Evolutionary conservation across 2,329 filamentous ascomycete genomes (phyloP).

Genomic region (Whalleya microplaca): DNA sequence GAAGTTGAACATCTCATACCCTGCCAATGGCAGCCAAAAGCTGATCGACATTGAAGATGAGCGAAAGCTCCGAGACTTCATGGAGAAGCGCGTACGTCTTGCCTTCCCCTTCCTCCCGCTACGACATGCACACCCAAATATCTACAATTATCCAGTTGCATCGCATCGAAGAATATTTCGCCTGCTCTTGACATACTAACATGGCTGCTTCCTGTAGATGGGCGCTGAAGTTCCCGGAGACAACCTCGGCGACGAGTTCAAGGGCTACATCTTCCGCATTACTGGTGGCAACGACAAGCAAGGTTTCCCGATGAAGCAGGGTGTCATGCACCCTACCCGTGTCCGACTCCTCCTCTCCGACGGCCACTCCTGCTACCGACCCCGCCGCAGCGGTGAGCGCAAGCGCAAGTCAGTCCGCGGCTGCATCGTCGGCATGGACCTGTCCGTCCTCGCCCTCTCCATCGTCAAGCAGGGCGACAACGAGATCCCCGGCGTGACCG

Average conservation of each 20-base stretch:
- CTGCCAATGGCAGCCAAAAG: constrained; percentile 99
- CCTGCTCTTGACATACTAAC: constrained; percentile 39
- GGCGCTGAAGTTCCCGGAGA: constrained; percentile 91
- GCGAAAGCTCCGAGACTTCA: constrained; percentile 97
- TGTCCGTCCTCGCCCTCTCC: constrained; percentile 90
- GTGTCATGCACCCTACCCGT: constrained; percentile 98
- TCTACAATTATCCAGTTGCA: too few species aligned
- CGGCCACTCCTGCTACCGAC: constrained; percentile 99
- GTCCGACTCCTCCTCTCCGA: constrained; percentile 94
- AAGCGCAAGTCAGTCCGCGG: constrained; percentile 99
- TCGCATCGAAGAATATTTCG: too few species aligned
- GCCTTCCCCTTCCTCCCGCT: constrained; percentile 15
- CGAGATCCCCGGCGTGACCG: constrained; percentile 95
- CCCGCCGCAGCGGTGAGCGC: constrained; percentile 96
- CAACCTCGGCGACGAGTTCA: constrained; percentile 98
- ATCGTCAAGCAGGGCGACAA: constrained; percentile 97
- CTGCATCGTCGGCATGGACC: constrained; percentile 96
- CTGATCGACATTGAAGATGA: constrained; percentile 99
- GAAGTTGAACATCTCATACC: constrained; percentile 81
- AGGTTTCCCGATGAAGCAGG: constrained; percentile 99
- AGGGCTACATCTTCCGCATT: constrained; percentile 99
- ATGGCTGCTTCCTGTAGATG: constrained; percentile 59
- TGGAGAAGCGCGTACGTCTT: constrained; percentile 87
- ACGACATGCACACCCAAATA: too few species aligned
- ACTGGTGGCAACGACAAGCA: constrained; percentile 99